Evolutionary conservation across 2,329 filamentous ascomycete species (phyloP).

Genomic region (Penicillium hesseltinei): DNA sequence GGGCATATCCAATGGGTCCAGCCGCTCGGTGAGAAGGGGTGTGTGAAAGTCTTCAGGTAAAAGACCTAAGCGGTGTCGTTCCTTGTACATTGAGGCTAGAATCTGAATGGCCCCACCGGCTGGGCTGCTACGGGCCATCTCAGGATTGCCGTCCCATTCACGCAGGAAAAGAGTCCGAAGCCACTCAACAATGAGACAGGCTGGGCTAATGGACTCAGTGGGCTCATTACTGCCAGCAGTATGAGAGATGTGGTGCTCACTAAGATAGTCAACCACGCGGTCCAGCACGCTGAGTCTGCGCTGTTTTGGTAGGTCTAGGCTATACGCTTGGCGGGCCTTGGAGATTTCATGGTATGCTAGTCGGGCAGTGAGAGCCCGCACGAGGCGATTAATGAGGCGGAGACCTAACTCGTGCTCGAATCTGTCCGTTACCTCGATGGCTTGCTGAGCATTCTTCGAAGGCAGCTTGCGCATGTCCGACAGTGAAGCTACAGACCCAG

Average conservation of each 20-base stretch:
- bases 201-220: constrained; percentile 24
- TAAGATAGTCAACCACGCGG: constrained; percentile 36
- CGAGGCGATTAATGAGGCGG: constrained; percentile 50
- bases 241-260: constrained; percentile 27
- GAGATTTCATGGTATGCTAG: constrained; percentile 51
- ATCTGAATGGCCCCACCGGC: constrained; percentile 76
- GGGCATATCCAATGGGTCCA: constrained; percentile 74
- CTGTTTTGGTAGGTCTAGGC: constrained; percentile 29
- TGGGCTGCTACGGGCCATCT: constrained; percentile 66
- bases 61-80: constrained; percentile 65
- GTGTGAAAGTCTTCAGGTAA: constrained; percentile 69
- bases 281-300: constrained; percentile 35
- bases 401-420: constrained; percentile 54
- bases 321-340: constrained; percentile 34
- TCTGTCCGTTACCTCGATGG: constrained; percentile 42
- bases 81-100: constrained; percentile 70
- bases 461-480: constrained; percentile 37
- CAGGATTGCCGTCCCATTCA: constrained; percentile 75
- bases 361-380: constrained; percentile 50
- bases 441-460: constrained; percentile 26
- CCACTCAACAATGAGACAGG: constrained; percentile 44
- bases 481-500: constrained; percentile 40
- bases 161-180: constrained; percentile 67
- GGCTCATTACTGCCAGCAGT: constrained; percentile 8
- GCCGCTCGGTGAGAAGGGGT: constrained; percentile 70